A percentile compares a stretch with the other conserved stretches of the same genome.
These are phyloP conservation scores for Tagetes erecta DNA, from an alignment of 129 eudicot genomes.

Conservation along the genomic window DNA sequence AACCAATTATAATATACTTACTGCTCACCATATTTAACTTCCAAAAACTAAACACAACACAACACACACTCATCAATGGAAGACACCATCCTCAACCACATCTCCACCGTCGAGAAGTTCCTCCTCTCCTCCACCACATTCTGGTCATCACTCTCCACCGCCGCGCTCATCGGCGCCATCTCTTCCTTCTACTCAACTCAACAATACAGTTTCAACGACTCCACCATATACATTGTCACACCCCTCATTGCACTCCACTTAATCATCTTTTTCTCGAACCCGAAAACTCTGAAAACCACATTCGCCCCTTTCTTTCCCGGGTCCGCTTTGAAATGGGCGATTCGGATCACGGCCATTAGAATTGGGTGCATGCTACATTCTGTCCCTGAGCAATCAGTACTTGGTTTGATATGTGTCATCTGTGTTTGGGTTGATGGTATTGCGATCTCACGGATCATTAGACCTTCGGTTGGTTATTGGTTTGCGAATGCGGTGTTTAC, in stretches of 20 bases:
- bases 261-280: slow-evolving; percentile 16
- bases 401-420: slow-evolving; percentile 27
- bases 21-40: not conserved
- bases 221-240: slow-evolving; percentile 5
- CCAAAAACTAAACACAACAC: not conserved
- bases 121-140: slow-evolving; percentile 35
- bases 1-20: not conserved
- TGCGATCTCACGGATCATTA: slow-evolving; percentile 26
- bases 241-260: slow-evolving; percentile 12
- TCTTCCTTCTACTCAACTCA: slow-evolving; percentile 12
- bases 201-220: not conserved
- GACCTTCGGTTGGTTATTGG: slow-evolving; percentile 23
- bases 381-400: slow-evolving; percentile 17
- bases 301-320: slow-evolving; percentile 15
- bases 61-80: slow-evolving; percentile 21
- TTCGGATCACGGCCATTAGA: slow-evolving; percentile 26
- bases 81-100: not conserved
- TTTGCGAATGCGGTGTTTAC: slow-evolving; percentile 13
- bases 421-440: slow-evolving; percentile 33
- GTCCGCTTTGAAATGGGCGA: slow-evolving; percentile 22
- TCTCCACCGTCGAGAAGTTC: slow-evolving; percentile 5
- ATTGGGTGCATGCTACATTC: not conserved
- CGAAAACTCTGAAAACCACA: slow-evolving; percentile 12
- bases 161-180: not conserved
- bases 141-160: slow-evolving; percentile 29